phyloP scores from a whole-genome alignment of 2,329 filamentous ascomycete genomes.

The Sporothrix protearum region DNA sequence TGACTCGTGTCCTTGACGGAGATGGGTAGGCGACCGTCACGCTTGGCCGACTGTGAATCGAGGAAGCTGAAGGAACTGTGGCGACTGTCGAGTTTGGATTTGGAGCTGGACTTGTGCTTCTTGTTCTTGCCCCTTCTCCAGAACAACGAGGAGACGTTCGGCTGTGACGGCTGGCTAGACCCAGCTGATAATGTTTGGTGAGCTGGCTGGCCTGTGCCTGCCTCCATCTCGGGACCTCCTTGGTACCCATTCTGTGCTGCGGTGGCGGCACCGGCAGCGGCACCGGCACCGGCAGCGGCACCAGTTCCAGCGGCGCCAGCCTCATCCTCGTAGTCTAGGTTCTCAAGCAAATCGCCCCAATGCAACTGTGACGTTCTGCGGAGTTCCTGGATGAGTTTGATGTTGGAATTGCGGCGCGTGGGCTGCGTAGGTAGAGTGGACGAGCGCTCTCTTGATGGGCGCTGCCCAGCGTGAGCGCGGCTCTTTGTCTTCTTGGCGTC shows the following conservation, averaged over 20 bases:
- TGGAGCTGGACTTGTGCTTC: neutral
- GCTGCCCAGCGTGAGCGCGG: neutral
- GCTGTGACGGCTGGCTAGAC: neutral
- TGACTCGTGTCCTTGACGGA: slow-evolving; percentile 67
- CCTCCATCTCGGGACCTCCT: neutral
- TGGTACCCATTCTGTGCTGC: neutral
- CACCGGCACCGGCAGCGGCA: neutral
- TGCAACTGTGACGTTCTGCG: slow-evolving; percentile 29
- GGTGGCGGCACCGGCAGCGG: neutral
- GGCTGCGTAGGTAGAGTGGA: slow-evolving; percentile 25
- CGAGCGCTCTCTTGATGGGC: slow-evolving; percentile 21
- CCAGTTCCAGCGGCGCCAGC: neutral
- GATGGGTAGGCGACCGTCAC: slow-evolving; percentile 68
- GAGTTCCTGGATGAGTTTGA: slow-evolving; percentile 34
- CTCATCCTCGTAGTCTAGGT: neutral
- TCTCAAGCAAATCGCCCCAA: slow-evolving; percentile 11
- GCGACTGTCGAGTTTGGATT: neutral
- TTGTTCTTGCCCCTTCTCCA: slow-evolving; percentile 13
- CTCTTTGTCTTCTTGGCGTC: slow-evolving; percentile 17
- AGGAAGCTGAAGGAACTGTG: slow-evolving; percentile 11
- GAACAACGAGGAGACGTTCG: neutral
- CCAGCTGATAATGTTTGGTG: neutral
- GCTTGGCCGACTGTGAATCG: slow-evolving; percentile 42
- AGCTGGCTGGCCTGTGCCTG: slow-evolving; percentile 15
- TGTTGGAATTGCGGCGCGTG: slow-evolving; percentile 31